Evolutionary conservation across 345 rosid genomes (phyloP), one percentile per base, ranked within the genome.

Genomic region (Lenwebbia sp.): DNA sequence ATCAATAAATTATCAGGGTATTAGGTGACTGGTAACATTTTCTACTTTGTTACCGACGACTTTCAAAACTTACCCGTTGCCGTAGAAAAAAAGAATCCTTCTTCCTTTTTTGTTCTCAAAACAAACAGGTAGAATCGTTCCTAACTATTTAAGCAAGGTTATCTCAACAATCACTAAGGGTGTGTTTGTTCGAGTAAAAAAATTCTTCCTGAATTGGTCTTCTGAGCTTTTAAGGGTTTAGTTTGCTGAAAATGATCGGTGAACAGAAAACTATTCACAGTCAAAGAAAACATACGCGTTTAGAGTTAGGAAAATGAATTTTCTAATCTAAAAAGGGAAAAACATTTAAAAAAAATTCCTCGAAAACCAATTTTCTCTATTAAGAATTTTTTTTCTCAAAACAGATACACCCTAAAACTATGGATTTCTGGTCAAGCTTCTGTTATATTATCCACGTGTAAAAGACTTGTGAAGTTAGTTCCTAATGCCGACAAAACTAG

Each of bases 201-300:
- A 33, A 19, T 70, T 33, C 0, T 70, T 10, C 0, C 7, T 0
- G 0, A 19, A 70, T 70, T 15, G 0, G 0, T 70, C 37, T 70
- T 37, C 0, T 30, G 0, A 0, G 30, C 22, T 14, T 62, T 19
- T 2, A 10, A 1, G 11, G 1, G 0, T 33, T 37, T 19, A 3
- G 25, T 70, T 65, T 9, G 13, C 0, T 70, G 44, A 70, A 70
- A 37, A 70, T 70, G 5, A 33, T 33, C 0, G 3, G 0, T 19
- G 25, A 70, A 1, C 0, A 0, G 0, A 19, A 37, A 19, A 4
- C 0, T 9, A 70, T 33, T 37, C 21, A 70, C 0, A 0, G 2
- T 19, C 0, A 19, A 70, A 70, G 2, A 70, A 37, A 37, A 37
- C 1, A 2, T 17, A 25, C 11, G 19, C 0, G 2, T 13, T 37